Base-by-base conservation (phyloP, 768 basidiomycete genomes). In the Crassisporium funariophilum region DNA sequence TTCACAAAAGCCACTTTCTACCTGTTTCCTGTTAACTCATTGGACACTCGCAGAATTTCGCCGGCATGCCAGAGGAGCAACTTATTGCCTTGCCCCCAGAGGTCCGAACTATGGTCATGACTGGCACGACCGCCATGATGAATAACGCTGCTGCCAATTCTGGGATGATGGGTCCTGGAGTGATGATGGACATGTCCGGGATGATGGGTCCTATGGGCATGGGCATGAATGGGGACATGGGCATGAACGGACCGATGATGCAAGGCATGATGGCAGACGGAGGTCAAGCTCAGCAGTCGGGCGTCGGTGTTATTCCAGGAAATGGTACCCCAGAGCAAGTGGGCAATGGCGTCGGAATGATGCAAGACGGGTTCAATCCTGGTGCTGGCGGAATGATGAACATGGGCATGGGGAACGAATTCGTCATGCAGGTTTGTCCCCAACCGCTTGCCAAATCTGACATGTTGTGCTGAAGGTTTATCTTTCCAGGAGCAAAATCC, bases 71-170 rank as follows among this genome's bases (percentile, higher is more conserved):
- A 36, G 91, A 92, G 65, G 89, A 88, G 43, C 88, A 88, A 61
- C 74, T 90, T 31, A 74, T 82, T 21, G 82, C 81, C 24, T 77
- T 94, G 29, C 91, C 89, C 7, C 82, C 85, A 1, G 91, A 93
- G 48, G 75, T 91, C 46, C 84, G 89, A 29, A 83, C 85, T 49
- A 91, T 91, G 87, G 86, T 91, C 43, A 88, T 92, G 82, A 85
- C 88, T 6, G 84, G 87, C 13, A 82, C 88, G 50, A 82, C 81
- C 16, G 79, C 85, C 7, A 83, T 90, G 79, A 86, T 89, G 87
- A 78, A 78, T 46, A 76, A 76, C 48, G 82, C 72, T n/a, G 76
- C 56, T 22, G 69, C 68, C 15, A 79, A 73, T 49, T 68, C 76
- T 4, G 78, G 62, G 25, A 82, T 84, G 80, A 79, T 84, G 81